These are phyloP conservation scores for Pseudognaphalium luteoalbum DNA, from an alignment of 129 eudicot genomes.

Conservation along the genomic window DNA sequence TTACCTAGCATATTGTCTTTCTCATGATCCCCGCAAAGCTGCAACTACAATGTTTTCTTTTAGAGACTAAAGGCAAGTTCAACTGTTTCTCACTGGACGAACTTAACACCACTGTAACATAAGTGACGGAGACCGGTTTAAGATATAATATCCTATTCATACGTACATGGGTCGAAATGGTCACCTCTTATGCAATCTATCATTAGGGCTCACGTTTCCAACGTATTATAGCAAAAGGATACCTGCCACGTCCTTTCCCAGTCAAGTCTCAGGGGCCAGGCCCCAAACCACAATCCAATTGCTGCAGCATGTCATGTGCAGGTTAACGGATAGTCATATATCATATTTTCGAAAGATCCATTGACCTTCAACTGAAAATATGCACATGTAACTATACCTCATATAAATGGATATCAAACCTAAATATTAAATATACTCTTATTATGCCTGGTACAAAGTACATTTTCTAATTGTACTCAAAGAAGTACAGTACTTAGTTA, in stretches of 20 bases:
- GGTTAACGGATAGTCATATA: conserved; percentile 59
- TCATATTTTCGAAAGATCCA: conserved; percentile 37
- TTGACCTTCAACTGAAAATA: conserved; percentile 47
- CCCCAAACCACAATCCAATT: conserved; percentile 94
- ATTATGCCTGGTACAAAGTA: not conserved
- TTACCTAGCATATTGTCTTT: too few relatives aligned
- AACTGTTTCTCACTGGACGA: too few relatives aligned
- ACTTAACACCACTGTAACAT: too few relatives aligned
- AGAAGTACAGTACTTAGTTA: not conserved
- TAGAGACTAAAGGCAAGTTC: too few relatives aligned
- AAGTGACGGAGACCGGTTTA: not conserved
- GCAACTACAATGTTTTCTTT: too few relatives aligned
- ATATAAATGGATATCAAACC: conserved; percentile 2
- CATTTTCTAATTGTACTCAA: conserved; percentile 9
- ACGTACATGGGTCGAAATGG: too few relatives aligned
- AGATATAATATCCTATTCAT: too few relatives aligned
- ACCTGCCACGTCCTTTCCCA: conserved; percentile 99
- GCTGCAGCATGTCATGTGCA: conserved; percentile 88
- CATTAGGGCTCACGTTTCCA: too few relatives aligned
- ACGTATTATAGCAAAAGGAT: not conserved
- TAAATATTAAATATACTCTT: not conserved
- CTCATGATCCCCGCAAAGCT: too few relatives aligned
- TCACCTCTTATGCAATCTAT: too few relatives aligned
- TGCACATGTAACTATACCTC: not conserved
- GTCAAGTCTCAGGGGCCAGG: conserved; percentile 97